phyloP scores from a whole-genome alignment of 2,329 filamentous ascomycete genomes.

The Trichoderma brevicompactum region DNA sequence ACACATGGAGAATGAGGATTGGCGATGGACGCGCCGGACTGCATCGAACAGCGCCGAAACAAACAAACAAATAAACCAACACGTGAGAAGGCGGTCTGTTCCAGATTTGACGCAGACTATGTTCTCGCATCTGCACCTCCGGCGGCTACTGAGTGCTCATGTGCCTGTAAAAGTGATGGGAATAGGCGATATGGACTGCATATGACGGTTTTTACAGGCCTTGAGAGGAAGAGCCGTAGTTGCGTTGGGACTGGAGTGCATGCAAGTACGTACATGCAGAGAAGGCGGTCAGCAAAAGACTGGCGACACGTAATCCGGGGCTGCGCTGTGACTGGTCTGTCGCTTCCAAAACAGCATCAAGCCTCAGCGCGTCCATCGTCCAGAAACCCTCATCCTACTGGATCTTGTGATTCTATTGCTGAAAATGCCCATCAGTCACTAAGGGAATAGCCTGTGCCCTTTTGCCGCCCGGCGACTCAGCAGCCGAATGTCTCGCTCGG shows the following conservation, averaged over 20 bases:
- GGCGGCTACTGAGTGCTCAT: conserved; percentile 11
- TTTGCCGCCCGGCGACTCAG: conserved; percentile 18
- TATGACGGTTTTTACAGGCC: background rate
- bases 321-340: conserved; percentile 12
- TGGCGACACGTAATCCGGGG: background rate
- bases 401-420: too few species aligned
- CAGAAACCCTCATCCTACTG: background rate
- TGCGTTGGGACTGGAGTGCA: background rate
- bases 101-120: background rate
- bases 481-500: background rate
- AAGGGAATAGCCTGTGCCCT: background rate
- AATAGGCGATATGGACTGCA: background rate
- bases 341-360: conserved; percentile 5
- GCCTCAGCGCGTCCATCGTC: conserved; percentile 17
- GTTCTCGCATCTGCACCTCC: background rate
- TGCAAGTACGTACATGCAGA: background rate
- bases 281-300: conserved; percentile 7
- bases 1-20: background rate
- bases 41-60: too few species aligned
- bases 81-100: background rate
- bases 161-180: background rate
- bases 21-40: background rate
- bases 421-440: too few species aligned
- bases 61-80: background rate
- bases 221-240: background rate